phyloP scores from a whole-genome alignment of 1,284 basidiomycete genomes.

The Cryptococcus deneoformans region DNA sequence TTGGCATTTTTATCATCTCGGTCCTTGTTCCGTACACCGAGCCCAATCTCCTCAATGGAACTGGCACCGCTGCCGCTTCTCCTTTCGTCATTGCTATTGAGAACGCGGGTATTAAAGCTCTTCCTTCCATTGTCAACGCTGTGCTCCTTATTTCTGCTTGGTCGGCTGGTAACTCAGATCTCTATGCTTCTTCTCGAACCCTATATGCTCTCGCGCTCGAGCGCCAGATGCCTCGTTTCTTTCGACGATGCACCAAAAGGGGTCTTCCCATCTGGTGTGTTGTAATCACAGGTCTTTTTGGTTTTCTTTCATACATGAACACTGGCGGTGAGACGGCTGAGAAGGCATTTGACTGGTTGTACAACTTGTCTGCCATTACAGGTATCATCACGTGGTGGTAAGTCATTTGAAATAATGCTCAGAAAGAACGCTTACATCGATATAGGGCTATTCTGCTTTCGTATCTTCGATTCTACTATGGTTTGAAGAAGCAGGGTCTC shows the following conservation, averaged over 20 bases:
- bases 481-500: slow-evolving; percentile 59
- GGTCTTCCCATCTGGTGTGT: slow-evolving; percentile 69
- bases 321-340: slow-evolving; percentile 33
- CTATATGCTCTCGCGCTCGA: slow-evolving; percentile 77
- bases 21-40: slow-evolving; percentile 75
- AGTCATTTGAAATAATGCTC: slow-evolving; percentile 17
- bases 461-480: slow-evolving; percentile 70
- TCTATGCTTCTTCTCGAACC: slow-evolving; percentile 78
- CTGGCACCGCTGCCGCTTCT: slow-evolving; percentile 59
- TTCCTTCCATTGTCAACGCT: slow-evolving; percentile 53
- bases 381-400: slow-evolving; percentile 63
- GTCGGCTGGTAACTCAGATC: slow-evolving; percentile 75
- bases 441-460: slow-evolving; percentile 62
- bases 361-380: slow-evolving; percentile 66
- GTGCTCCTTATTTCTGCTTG: slow-evolving; percentile 71
- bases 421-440: slow-evolving; percentile 10
- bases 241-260: slow-evolving; percentile 63
- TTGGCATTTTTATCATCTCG: slow-evolving; percentile 56
- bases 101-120: slow-evolving; percentile 68
- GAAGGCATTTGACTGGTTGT: slow-evolving; percentile 57
- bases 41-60: slow-evolving; percentile 56
- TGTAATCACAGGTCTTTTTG: slow-evolving; percentile 53
- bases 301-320: slow-evolving; percentile 57
- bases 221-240: slow-evolving; percentile 60
- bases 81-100: slow-evolving; percentile 77